A percentile compares a stretch with the other conserved stretches of the same genome.
phyloP scores from a whole-genome alignment of 192 early-diverging fungal genomes.

The Podochytrium sp. region DNA sequence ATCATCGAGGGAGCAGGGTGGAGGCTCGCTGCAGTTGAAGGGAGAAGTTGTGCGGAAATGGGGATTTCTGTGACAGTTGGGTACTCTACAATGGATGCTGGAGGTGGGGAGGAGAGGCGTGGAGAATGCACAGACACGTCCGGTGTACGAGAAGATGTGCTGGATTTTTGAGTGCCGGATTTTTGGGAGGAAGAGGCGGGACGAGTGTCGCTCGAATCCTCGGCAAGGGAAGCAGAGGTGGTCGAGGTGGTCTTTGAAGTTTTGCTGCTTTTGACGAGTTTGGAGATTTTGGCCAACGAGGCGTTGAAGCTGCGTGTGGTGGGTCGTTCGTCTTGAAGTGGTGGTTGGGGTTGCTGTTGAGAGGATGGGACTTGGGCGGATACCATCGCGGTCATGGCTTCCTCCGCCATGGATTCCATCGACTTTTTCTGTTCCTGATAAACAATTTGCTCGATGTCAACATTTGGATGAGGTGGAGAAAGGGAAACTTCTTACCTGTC shows the following conservation, averaged over 20 bases:
- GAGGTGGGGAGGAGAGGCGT: too few species aligned
- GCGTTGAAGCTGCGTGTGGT: background rate
- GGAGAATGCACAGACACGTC: too few species aligned
- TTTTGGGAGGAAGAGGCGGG: too few species aligned
- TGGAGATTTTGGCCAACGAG: background rate
- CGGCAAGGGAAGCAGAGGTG: too few species aligned
- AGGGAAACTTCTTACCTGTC: background rate
- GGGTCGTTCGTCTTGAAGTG: background rate
- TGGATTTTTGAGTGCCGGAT: too few species aligned
- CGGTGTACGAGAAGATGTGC: too few species aligned
- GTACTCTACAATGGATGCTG: too few species aligned
- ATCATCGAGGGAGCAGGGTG: background rate
- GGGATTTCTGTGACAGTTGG: background rate
- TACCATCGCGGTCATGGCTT: too few species aligned
- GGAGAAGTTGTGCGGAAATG: background rate
- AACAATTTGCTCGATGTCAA: background rate
- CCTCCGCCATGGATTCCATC: background rate
- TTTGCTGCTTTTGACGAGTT: background rate
- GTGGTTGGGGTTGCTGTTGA: background rate
- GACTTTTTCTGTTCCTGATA: background rate
- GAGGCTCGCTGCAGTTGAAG: background rate
- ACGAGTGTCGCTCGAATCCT: too few species aligned
- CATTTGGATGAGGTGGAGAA: too few species aligned
- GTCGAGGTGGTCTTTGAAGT: too few species aligned
- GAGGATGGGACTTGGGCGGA: too few species aligned